phyloP scores from a whole-genome alignment of 2,329 filamentous ascomycete species.

The Cordyceps cateniannulata region DNA sequence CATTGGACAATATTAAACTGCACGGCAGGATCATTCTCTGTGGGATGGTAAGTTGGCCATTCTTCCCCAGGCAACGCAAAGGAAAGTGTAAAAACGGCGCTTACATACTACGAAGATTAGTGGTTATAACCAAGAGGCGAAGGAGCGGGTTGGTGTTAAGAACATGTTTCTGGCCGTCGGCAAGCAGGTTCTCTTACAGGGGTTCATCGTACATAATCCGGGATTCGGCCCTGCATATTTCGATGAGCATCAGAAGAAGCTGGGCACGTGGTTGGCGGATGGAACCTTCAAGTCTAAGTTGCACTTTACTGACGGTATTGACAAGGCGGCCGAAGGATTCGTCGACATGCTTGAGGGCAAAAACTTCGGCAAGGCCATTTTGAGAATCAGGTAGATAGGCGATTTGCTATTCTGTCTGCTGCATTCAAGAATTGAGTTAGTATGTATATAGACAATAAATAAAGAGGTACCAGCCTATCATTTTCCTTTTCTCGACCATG shows the following conservation, averaged over 20 bases:
- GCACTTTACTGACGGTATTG: conserved; percentile 66
- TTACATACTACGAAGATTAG: conserved; percentile 45
- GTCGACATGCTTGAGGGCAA: conserved; percentile 68
- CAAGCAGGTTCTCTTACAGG: conserved; percentile 65
- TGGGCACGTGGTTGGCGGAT: conserved; percentile 70
- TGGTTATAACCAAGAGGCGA: conserved; percentile 58
- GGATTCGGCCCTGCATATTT: conserved; percentile 61
- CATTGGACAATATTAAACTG: conserved; percentile 43
- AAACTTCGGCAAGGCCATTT: conserved; percentile 81
- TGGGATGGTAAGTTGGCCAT: conserved; percentile 52
- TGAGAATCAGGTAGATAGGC: conserved; percentile 58
- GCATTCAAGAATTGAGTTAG: too few species aligned
- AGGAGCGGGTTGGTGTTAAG: conserved; percentile 57
- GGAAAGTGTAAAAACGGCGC: neutral
- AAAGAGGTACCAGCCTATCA: too few species aligned
- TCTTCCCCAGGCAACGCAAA: too few species aligned
- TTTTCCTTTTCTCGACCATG: too few species aligned
- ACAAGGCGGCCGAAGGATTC: conserved; percentile 66
- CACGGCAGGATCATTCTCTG: conserved; percentile 60
- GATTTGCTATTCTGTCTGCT: too few species aligned
- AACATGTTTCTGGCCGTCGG: conserved; percentile 59
- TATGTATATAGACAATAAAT: too few species aligned
- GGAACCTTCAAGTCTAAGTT: conserved; percentile 67
- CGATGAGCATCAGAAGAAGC: conserved; percentile 67
- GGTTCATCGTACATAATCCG: conserved; percentile 65